Percentiles rank a stretch among this genome's conserved stretches.
These are phyloP conservation scores for Prunus salicina DNA, from an alignment of 306 rosid species.

Conservation along the genomic window DNA sequence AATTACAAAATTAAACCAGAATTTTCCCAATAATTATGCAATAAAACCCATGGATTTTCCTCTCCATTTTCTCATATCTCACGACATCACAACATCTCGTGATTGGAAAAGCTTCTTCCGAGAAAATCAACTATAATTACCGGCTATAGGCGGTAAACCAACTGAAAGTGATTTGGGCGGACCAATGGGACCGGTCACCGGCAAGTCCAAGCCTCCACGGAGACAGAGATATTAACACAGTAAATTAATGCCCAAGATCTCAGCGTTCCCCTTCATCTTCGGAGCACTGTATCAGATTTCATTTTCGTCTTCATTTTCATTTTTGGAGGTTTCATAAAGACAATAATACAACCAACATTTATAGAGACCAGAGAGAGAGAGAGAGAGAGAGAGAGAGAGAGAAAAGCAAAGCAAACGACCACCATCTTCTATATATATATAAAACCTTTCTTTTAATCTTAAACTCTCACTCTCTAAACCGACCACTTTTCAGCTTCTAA, in stretches of 20 bases:
- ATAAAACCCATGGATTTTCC: background rate
- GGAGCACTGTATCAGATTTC: conserved; percentile 5
- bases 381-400: background rate
- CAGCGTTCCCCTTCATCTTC: conserved; percentile 22
- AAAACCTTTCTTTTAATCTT: conserved; percentile 9
- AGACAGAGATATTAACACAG: conserved; percentile 25
- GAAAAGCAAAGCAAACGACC: background rate
- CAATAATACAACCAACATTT: background rate
- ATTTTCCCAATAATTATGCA: background rate
- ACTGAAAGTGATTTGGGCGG: background rate
- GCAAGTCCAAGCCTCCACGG: conserved; percentile 2
- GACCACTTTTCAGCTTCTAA: conserved; percentile 23
- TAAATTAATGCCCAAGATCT: conserved; percentile 25
- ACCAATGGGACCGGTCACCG: conserved; percentile 3
- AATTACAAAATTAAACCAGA: background rate
- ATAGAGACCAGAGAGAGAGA: background rate
- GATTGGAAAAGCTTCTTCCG: background rate
- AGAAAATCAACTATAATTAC: conserved; percentile 13
- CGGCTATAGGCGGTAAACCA: conserved; percentile 19
- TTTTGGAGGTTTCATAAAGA: conserved; percentile 6
- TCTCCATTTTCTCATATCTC: background rate
- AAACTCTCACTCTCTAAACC: conserved; percentile 22
- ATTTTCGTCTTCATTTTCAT: background rate
- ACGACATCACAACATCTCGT: background rate
- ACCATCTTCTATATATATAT: conserved; percentile 7